phyloP scores from a whole-genome alignment of 805 yeast genomes.

The Naumovozyma castellii region DNA sequence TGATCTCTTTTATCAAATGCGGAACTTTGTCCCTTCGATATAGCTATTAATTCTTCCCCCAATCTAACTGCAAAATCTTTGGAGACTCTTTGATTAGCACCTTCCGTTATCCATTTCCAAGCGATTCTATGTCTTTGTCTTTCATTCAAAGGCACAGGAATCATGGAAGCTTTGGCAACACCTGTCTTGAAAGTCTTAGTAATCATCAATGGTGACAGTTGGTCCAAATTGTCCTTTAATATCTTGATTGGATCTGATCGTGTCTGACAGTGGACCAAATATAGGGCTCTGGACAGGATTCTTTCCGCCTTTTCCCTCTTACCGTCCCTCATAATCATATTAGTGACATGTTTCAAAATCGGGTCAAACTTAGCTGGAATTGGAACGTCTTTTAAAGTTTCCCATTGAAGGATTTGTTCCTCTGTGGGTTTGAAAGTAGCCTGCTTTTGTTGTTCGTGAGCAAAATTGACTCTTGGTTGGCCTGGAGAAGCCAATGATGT shows the following conservation, averaged over 20 bases:
- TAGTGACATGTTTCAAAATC: conserved; percentile 67
- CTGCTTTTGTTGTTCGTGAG: conserved; percentile 20
- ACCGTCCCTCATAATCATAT: conserved; percentile 88
- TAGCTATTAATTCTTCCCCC: conserved; percentile 79
- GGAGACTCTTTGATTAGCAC: conserved; percentile 68
- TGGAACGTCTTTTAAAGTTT: conserved; percentile 38
- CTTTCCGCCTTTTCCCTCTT: conserved; percentile 73
- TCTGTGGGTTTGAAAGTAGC: conserved; percentile 46
- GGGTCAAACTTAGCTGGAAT: conserved; percentile 60
- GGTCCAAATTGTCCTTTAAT: conserved; percentile 65
- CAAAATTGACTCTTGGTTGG: conserved; percentile 27
- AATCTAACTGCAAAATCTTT: conserved; percentile 79
- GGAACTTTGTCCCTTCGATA: conserved; percentile 66
- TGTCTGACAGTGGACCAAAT: conserved; percentile 48
- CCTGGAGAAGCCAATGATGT: conserved; percentile 36
- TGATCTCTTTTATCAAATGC: conserved; percentile 76
- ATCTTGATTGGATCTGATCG: conserved; percentile 74
- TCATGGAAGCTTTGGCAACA: conserved; percentile 69
- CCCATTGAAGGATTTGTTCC: conserved; percentile 53
- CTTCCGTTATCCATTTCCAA: conserved; percentile 82
- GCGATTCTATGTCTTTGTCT: conserved; percentile 83
- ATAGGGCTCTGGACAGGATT: conserved; percentile 65
- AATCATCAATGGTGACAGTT: conserved; percentile 75
- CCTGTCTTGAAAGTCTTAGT: conserved; percentile 73
- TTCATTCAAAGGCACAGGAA: conserved; percentile 74